Evolutionary conservation across 2,329 filamentous ascomycete species (phyloP), one percentile per base, ranked within the genome.

Genomic region (Scedosporium aurantiacum): DNA sequence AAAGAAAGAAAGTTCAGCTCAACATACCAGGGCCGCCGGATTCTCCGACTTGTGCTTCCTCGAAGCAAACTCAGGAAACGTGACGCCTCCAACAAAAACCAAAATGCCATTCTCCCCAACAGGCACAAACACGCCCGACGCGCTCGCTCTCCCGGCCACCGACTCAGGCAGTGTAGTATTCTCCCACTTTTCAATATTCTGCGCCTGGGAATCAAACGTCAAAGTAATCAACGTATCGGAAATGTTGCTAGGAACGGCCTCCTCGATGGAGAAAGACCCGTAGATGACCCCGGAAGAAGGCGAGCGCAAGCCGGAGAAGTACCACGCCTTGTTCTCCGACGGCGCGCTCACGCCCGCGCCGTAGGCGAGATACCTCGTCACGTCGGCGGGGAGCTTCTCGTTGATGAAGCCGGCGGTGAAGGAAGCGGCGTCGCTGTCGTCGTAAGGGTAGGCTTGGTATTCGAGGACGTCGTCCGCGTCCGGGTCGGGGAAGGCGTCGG

Each of bases 81-180:
- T 82, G 2, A 90, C 90, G 12, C 91, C 91, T 5, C 89, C 90
- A 0, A 96, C 75, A 2, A 88, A 88, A 0, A 96, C 79, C 7
- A 96, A 76, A 54, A 94, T 85, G 1, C 91, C 91, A 66, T 91
- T 77, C 16, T 81, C 75, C 2, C 90, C 89, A 54, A 91, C 89
- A 1, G 91, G 91, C 0, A 96, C 80, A 86, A 87, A 91, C 0
- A 88, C 84, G 1, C 88, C 74, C 62, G 88, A 86, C 0, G 85
- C 78, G 65, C 82, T 84, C 3, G 85, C 83, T 16, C 88, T 80
- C 0, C 80, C 80, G 4, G 74, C 70, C 5, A 87, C 74, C 3
- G 68, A 65, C 0, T 66, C 47, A 0, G 81, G 79, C 2, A 90
- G 69, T 0, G 82, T 82, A 1, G 58, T 64, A 65, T 89, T 89